Percentiles rank a stretch among this genome's conserved stretches.
Conservation (phyloP, 192 early-diverging fungal genomes). For the Piromyces sp. region DNA sequence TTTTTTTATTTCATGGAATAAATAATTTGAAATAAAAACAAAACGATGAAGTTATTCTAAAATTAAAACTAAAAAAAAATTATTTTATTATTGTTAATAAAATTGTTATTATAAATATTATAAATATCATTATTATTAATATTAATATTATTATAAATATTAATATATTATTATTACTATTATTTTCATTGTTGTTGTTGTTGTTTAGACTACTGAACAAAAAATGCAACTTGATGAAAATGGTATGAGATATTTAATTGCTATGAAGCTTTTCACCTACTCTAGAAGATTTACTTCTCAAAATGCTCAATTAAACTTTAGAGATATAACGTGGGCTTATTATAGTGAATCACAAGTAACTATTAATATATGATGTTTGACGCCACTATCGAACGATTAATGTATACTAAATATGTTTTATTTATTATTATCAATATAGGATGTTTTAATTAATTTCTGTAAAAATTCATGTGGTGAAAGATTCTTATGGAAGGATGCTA, state of each 20-base stretch:
- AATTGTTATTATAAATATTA: no score
- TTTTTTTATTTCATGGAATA: no score
- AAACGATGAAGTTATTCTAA: no score
- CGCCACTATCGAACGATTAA: no score
- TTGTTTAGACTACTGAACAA: conserved; percentile 43
- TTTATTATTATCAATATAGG: conserved; percentile 8
- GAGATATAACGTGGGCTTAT: conserved; percentile 70
- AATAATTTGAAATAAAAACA: no score
- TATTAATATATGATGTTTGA: no score
- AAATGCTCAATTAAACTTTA: conserved; percentile 2
- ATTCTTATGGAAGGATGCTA: conserved; percentile 64
- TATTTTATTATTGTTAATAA: no score
- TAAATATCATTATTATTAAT: no score
- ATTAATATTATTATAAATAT: no score
- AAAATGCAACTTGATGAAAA: conserved; percentile 63
- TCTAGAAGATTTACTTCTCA: conserved; percentile 1
- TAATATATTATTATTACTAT: background rate
- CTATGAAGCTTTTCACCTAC: conserved; percentile 48
- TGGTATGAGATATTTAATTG: conserved; percentile 65
- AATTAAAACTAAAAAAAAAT: no score
- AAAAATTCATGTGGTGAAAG: conserved; percentile 28
- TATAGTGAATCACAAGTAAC: conserved; percentile 84
- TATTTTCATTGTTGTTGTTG: conserved; percentile 7
- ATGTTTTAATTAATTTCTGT: conserved; percentile 44
- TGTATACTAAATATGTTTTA: no score